Percentiles rank a stretch among this genome's conserved stretches.
Evolutionary conservation across 257 asterid genomes (phyloP).

Genomic region (Capsicum chinense): DNA sequence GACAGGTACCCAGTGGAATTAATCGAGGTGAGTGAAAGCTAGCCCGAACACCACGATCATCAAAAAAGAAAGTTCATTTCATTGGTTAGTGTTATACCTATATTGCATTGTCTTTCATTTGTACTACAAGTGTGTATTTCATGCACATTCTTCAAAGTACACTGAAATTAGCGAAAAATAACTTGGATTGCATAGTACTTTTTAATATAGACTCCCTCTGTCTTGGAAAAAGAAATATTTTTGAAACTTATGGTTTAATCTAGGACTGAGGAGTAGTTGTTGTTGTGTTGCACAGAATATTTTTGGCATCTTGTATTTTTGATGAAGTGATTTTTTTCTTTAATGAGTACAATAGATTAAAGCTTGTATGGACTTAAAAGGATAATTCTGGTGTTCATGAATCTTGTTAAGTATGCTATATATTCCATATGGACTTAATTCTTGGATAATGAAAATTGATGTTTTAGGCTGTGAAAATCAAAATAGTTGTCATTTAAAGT

Average conservation of each 20-base stretch:
- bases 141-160: background rate
- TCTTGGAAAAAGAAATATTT: no score
- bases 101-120: background rate
- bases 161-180: background rate
- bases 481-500: background rate
- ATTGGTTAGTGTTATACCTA: background rate
- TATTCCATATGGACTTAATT: background rate
- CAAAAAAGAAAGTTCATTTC: background rate
- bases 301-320: no score
- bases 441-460: background rate
- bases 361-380: background rate
- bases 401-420: background rate
- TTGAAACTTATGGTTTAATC: no score
- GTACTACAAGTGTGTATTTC: background rate
- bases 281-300: no score
- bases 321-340: no score
- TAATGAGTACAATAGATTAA: background rate
- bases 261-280: no score
- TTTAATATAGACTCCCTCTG: background rate
- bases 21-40: no score
- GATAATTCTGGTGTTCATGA: background rate
- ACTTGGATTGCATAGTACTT: background rate
- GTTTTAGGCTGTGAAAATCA: conserved; percentile 2
- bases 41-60: no score
- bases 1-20: no score